Evolutionary conservation across 352 stramenopile genomes (phyloP), one percentile per base, ranked within the genome.

Genomic region (Pythium apleroticum): DNA sequence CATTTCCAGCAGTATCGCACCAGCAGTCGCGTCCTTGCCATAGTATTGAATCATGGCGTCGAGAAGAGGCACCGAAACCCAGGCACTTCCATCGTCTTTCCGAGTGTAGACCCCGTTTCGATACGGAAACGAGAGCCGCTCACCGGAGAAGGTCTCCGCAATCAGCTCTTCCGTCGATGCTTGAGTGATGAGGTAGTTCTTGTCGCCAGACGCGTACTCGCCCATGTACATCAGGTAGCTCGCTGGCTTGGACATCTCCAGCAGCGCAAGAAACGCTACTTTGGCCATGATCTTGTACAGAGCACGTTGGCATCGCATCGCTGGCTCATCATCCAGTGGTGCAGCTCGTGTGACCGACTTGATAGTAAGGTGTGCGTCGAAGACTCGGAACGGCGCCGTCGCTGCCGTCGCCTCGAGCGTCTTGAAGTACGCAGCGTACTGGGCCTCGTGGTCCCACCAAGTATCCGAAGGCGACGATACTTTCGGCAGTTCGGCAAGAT

Each of bases 191-290:
- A 84, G 59, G 69, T 68, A 84, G 3, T 57, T 66, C 45, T 67
- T 72, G 52, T 77, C 69, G 4, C 74, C 71, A 14, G 61, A 64
- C 0, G 70, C 52, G 5, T 75, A 53, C 14, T 81, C 76, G 10
- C 60, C 68, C 74, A 80, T 80, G 33, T 78, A 84, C 76, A 84
- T 81, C 35, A 84, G 61, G 35, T 78, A 84, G 22, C 68, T 75
- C 20, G 72, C 57, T 9, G 76, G 74, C 20, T 71, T 76, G 46
- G 67, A 80, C 0, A 69, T n/a, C 4, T 61, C 58, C 35, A 80
- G 41, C n/a, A 84, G 57, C 20, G 76, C 61, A 24, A 84, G 27
- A 35, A 78, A 81, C 24, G 54, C 43, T 11, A 81, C 10, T 31
- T 84, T 84, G 3, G 49, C 63, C 3, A 84, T 31, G 28, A 80